phyloP scores from a whole-genome alignment of 805 yeast species.

The Lipomyces lipofer region DNA sequence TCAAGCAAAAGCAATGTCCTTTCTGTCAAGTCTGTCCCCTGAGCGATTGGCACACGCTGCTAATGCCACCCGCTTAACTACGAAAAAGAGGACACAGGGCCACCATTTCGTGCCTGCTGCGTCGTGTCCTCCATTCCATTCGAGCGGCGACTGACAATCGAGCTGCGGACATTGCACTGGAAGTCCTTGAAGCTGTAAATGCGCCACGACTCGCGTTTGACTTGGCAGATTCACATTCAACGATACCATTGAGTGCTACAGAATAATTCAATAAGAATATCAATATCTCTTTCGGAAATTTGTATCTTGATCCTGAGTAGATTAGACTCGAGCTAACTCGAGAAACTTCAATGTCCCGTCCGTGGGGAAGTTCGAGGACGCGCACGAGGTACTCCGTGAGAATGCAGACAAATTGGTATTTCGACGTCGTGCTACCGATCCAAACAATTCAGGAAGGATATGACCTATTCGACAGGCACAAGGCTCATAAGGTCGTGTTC shows the following conservation, averaged over 20 bases:
- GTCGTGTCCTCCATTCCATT: too few species aligned
- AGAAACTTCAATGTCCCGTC: conserved; percentile 58
- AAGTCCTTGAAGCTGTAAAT: conserved; percentile 57
- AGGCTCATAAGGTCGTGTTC: conserved; percentile 58
- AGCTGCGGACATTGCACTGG: conserved; percentile 63
- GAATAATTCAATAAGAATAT: conserved; percentile 60
- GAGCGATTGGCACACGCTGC: conserved; percentile 47
- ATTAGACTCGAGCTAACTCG: too few species aligned
- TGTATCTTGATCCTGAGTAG: too few species aligned
- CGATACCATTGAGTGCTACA: conserved; percentile 56
- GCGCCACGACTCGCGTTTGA: conserved; percentile 56
- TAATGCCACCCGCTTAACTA: conserved; percentile 48
- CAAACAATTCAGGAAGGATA: conserved; percentile 51
- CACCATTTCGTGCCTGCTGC: too few species aligned
- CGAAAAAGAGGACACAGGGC: conserved; percentile 39
- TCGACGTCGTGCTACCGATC: conserved; percentile 50
- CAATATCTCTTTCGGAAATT: conserved; percentile 60
- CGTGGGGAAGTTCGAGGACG: conserved; percentile 56
- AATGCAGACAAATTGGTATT: conserved; percentile 52
- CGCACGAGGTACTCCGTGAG: conserved; percentile 50
- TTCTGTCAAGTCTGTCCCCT: conserved; percentile 52
- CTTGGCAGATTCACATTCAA: conserved; percentile 49
- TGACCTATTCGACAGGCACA: conserved; percentile 53
- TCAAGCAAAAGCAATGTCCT: conserved; percentile 49
- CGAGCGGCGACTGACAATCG: conserved; percentile 46